Percentiles rank a stretch among this genome's conserved stretches.
Conservation (phyloP, 352 stramenopile species). For the Globisporangium barbulae region DNA sequence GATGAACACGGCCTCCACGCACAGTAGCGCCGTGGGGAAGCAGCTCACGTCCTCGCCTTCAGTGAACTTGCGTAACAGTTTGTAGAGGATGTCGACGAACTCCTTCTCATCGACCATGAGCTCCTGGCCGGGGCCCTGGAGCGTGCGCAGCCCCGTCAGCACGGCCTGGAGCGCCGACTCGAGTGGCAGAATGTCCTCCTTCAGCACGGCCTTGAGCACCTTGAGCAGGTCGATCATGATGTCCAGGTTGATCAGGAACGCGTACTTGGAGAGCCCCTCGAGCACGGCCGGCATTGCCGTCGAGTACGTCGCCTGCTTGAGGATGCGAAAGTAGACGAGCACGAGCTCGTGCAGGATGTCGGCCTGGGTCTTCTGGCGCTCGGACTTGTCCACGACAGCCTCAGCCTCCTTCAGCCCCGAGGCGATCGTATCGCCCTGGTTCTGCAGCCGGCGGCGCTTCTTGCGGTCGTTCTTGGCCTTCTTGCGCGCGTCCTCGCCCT, state of each 20-base stretch:
- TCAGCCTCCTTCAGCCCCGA: conserved; percentile 93
- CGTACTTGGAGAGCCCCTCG: conserved; percentile 93
- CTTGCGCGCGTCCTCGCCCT: conserved; percentile 73
- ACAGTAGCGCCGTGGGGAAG: conserved; percentile 81
- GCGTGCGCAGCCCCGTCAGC: conserved; percentile 90
- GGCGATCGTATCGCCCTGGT: conserved; percentile 83
- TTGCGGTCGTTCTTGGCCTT: conserved; percentile 82
- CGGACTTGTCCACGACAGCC: conserved; percentile 90
- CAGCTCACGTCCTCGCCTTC: conserved; percentile 60
- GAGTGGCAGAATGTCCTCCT: conserved; percentile 69
- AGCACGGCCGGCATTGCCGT: conserved; percentile 91
- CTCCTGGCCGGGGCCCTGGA: conserved; percentile 93
- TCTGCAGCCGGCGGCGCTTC: conserved; percentile 74
- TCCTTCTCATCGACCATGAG: conserved; percentile 97
- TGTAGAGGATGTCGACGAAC: conserved; percentile 95
- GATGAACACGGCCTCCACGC: conserved; percentile 92
- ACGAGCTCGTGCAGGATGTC: conserved; percentile 94
- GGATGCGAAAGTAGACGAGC: conserved; percentile 96
- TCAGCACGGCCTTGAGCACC: conserved; percentile 92
- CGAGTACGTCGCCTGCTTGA: conserved; percentile 90
- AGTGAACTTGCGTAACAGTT: conserved; percentile 70
- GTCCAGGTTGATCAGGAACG: conserved; percentile 98
- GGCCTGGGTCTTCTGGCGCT: conserved; percentile 92
- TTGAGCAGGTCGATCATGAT: conserved; percentile 96
- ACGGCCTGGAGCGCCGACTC: conserved; percentile 78